phyloP scores from a whole-genome alignment of 2,329 filamentous ascomycete species.

The Fusarium sp. region DNA sequence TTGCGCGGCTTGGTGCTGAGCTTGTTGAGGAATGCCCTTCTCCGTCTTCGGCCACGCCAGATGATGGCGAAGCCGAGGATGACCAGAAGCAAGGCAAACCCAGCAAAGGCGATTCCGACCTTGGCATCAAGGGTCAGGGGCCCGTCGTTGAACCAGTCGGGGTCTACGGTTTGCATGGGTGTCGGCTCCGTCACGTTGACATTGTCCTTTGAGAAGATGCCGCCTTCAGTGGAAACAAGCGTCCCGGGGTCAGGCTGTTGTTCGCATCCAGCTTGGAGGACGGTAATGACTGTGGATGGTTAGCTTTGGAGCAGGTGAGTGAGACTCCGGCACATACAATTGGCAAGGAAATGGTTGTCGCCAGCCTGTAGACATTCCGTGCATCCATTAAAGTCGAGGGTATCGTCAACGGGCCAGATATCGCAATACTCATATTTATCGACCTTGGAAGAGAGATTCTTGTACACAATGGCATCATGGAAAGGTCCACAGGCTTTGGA shows the following conservation, averaged over 20 bases:
- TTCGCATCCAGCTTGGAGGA: constrained; percentile 64
- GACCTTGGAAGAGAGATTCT: constrained; percentile 57
- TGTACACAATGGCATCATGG: constrained; percentile 55
- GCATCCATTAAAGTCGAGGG: constrained; percentile 53
- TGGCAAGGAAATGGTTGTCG: constrained; percentile 56
- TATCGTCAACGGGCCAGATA: constrained; percentile 53
- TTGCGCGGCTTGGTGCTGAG: constrained; percentile 53
- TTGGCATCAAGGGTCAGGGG: constrained; percentile 62
- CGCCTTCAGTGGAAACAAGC: constrained; percentile 59
- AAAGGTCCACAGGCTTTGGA: constrained; percentile 61
- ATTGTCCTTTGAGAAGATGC: constrained; percentile 57
- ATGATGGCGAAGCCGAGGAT: constrained; percentile 62
- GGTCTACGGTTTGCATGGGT: constrained; percentile 50
- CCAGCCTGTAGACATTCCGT: constrained; percentile 55
- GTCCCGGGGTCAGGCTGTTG: constrained; percentile 58
- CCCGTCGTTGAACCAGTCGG: constrained; percentile 53
- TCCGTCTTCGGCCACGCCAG: constrained; percentile 63
- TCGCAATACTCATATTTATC: constrained; percentile 63
- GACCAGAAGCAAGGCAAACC: constrained; percentile 57
- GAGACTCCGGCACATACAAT: constrained; percentile 54
- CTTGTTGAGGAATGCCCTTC: constrained; percentile 59
- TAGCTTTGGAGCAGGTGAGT: constrained; percentile 25
- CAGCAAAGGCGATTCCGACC: constrained; percentile 65
- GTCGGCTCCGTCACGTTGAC: constrained; percentile 62
- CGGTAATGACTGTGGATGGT: constrained; percentile 53